Evolutionary conservation across 306 rosid species (phyloP), one percentile per base, ranked within the genome.

Genomic region (Gastrolobium bilobum): DNA sequence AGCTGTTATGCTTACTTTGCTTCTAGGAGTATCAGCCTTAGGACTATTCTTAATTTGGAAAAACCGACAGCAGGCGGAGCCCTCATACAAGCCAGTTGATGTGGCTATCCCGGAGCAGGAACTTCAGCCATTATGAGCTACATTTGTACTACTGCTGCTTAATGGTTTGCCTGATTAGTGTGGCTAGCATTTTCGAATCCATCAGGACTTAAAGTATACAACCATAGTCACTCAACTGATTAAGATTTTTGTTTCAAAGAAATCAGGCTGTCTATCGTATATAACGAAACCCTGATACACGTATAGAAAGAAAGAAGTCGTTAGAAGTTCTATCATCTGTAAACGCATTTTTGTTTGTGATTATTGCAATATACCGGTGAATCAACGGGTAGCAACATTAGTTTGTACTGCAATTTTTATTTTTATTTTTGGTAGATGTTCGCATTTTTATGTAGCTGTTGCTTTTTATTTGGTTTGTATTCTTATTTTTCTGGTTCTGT

Each of bases 101-200:
- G 89, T 37, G 34, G 88, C 79, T 47, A 86, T 40, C 68, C 88
- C 90, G 1, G 99, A 96, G 89, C 97, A 93, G 77, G 99, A 96
- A 82, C 99, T 96, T 68, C 99, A 91, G 82, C 93, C 98, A 7
- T 69, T 95, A 39, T 91, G 84, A 93, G 87, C 77, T 34, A 14
- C 57, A 9, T 9, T 38, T 77, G 57, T 48, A 84, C 73, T 6
- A 62, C 35, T 76, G 46, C 75, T 67, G 75, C 71, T 71, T 60
- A 75, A 47, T 73, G 26, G 81, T 76, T 50, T 73, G 44, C 66
- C 5, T 54, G 2, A 70, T 47, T 82, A 15, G 37, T 53, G 76
- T 64, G 35, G 73, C 58, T 80, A 62, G 65, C 60, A 82, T 54
- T 63, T 73, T 77, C 64, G 26, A 78, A 63, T 70, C 30, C 38